Conservation (phyloP, 2,329 filamentous ascomycete genomes). For the Sporothrix globosa region DNA sequence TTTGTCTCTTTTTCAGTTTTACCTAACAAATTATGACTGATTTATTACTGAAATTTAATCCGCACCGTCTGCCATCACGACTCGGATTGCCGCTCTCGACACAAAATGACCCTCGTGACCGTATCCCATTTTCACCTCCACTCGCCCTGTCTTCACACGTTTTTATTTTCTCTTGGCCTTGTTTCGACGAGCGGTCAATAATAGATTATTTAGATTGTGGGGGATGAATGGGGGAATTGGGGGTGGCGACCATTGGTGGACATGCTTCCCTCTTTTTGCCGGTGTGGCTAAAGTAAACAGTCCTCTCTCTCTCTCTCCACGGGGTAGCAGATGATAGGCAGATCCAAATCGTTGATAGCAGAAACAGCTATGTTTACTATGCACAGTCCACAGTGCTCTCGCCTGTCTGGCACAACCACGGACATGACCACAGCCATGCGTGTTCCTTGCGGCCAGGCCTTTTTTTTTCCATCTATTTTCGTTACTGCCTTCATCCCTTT, state of each 20-base stretch:
- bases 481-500: neutral
- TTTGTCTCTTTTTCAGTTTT: too few species aligned
- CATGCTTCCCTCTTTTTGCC: slow-evolving; percentile 1
- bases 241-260: neutral
- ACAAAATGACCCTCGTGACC: neutral
- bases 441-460: neutral
- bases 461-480: neutral
- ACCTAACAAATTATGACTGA: too few species aligned
- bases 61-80: neutral
- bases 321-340: neutral
- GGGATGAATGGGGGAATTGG: neutral
- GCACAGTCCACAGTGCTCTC: neutral
- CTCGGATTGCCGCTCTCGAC: neutral
- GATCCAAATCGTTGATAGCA: neutral
- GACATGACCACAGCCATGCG: neutral
- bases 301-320: neutral
- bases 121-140: too few species aligned
- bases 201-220: slow-evolving; percentile 15
- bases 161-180: slow-evolving; percentile 4
- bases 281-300: slow-evolving; percentile 24
- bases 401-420: neutral
- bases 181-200: slow-evolving; percentile 6
- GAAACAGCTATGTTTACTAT: slow-evolving; percentile 21
- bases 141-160: neutral
- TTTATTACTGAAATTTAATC: neutral